phyloP scores from a whole-genome alignment of 306 rosid genomes.

The Heteromeles arbutifolia region DNA sequence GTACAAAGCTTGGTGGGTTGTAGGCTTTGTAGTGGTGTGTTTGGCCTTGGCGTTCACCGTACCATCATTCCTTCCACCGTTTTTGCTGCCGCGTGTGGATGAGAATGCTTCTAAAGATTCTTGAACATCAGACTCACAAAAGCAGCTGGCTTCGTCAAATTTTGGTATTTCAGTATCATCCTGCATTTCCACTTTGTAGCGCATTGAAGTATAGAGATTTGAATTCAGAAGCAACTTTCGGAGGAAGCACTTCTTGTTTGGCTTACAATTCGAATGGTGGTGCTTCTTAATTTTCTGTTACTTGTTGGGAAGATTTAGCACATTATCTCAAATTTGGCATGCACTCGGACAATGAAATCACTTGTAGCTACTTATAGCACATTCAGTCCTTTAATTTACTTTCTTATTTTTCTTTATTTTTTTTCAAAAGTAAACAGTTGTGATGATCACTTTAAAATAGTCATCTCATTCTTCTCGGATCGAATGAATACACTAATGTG shows the following conservation, averaged over 20 bases:
- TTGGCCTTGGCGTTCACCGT: conserved; percentile 51
- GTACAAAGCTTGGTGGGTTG: conserved; percentile 77
- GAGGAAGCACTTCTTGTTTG: background rate
- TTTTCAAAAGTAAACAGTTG: background rate
- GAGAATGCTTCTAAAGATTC: conserved; percentile 40
- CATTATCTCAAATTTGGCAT: background rate
- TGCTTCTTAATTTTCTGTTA: background rate
- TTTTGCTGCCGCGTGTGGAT: conserved; percentile 36
- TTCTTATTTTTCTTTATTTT: background rate
- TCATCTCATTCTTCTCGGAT: too few relatives aligned
- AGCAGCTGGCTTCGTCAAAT: background rate
- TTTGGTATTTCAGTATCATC: background rate
- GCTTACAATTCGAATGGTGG: background rate
- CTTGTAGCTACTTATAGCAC: background rate
- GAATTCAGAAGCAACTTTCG: background rate
- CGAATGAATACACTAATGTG: too few relatives aligned
- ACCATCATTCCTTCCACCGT: conserved; percentile 52
- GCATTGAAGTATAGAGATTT: too few relatives aligned
- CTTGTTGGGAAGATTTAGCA: background rate
- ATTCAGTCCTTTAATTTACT: background rate
- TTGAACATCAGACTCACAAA: conserved; percentile 15
- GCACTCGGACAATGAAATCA: background rate
- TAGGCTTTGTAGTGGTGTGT: conserved; percentile 50
- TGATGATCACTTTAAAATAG: too few relatives aligned
- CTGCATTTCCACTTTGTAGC: background rate